Percentiles rank a stretch among this genome's conserved stretches.
phyloP scores from a whole-genome alignment of 2,329 filamentous ascomycete species.

The Claviceps spartinae region DNA sequence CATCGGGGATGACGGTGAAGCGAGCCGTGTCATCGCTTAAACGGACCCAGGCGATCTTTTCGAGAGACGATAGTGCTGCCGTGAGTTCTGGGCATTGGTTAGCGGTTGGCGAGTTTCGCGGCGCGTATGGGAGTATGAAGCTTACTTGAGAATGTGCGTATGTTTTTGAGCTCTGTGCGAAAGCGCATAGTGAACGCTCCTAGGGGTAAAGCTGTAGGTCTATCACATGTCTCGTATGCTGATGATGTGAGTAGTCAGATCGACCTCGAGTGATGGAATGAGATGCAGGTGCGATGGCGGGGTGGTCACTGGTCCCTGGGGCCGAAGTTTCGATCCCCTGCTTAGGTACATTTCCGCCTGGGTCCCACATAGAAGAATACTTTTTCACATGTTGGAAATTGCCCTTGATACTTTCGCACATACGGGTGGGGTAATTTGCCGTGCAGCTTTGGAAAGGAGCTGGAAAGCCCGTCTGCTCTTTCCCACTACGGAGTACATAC shows the following conservation, averaged over 20 bases:
- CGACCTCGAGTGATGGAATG: not conserved
- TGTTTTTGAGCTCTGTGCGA: constrained; percentile 52
- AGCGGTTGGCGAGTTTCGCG: not conserved
- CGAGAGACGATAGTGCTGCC: constrained; percentile 50
- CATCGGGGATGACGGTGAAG: constrained; percentile 91
- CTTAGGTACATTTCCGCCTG: too few species aligned
- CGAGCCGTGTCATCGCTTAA: constrained; percentile 77
- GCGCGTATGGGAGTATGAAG: constrained; percentile 1
- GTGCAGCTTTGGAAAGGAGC: too few species aligned
- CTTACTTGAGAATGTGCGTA: constrained; percentile 51
- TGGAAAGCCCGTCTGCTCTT: not conserved
- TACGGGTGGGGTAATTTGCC: too few species aligned
- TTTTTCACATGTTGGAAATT: too few species aligned
- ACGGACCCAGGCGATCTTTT: constrained; percentile 82
- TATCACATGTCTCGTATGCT: not conserved
- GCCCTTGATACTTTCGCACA: too few species aligned
- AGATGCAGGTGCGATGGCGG: not conserved
- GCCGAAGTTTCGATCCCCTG: too few species aligned
- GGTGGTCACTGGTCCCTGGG: too few species aligned
- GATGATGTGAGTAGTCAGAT: not conserved
- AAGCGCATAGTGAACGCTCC: constrained; percentile 42
- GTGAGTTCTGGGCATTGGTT: constrained; percentile 39
- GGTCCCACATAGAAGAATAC: too few species aligned
- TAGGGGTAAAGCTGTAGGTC: not conserved
- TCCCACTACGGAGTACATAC: too few species aligned